phyloP scores from a whole-genome alignment of 768 basidiomycete species.

The Amyloporia xantha region DNA sequence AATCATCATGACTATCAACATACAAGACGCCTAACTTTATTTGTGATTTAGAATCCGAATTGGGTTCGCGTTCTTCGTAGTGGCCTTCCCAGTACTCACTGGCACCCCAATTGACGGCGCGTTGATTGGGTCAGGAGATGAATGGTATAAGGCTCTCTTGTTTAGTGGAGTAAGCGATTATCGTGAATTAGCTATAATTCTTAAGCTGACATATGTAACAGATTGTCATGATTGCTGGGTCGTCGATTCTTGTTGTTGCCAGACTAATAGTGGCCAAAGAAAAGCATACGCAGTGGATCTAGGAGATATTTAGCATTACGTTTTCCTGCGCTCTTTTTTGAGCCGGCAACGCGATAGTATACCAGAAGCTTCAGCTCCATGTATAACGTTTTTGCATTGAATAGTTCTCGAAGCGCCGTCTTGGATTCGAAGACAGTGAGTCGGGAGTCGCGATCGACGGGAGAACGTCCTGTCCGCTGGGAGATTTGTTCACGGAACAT shows the following conservation, averaged over 20 bases:
- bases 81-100: conserved; percentile 13
- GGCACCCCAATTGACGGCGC: conserved; percentile 24
- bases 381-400: too few species aligned
- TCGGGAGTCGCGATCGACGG: too few species aligned
- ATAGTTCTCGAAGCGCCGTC: too few species aligned
- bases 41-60: conserved; percentile 13
- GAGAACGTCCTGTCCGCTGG: too few species aligned
- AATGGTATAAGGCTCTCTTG: conserved; percentile 16
- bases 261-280: conserved; percentile 1
- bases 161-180: conserved; percentile 15
- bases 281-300: conserved; percentile 5
- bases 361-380: too few species aligned
- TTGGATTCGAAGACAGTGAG: too few species aligned
- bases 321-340: too few species aligned
- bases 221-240: background rate
- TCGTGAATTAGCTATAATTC: background rate
- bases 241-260: background rate
- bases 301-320: too few species aligned
- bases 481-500: too few species aligned
- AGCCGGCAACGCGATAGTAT: too few species aligned
- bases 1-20: too few species aligned
- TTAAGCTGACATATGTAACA: background rate
- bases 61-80: conserved; percentile 18
- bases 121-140: conserved; percentile 7
- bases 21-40: too few species aligned